Conservation (phyloP, 129 eudicot species). For the Apium graveolens region DNA sequence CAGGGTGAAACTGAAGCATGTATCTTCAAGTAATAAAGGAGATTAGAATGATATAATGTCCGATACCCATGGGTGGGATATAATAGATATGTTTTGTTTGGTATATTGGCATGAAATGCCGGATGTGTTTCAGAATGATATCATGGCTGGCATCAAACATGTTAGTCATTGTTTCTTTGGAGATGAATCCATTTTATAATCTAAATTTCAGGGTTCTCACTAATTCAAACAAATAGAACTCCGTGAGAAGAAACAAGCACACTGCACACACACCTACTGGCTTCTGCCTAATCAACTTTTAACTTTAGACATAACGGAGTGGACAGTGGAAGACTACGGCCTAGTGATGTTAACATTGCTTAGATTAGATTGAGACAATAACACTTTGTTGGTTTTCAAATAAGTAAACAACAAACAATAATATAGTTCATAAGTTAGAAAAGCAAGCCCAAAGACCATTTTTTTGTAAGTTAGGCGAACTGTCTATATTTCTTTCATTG, state of each 20-base stretch:
- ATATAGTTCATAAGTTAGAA: too few species aligned
- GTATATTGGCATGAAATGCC: background rate
- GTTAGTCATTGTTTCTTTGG: background rate
- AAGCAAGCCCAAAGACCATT: background rate
- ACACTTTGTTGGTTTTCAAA: background rate
- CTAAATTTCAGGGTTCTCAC: background rate
- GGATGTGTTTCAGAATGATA: too few species aligned
- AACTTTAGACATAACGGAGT: too few species aligned
- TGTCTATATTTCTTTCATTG: too few species aligned
- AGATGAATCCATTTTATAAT: background rate
- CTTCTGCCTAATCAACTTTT: background rate
- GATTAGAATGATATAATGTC: background rate
- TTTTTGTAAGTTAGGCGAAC: too few species aligned
- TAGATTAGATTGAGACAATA: background rate
- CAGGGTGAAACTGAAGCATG: background rate
- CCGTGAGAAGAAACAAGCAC: background rate
- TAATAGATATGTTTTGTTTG: background rate
- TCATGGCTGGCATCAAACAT: background rate
- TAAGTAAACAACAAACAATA: background rate
- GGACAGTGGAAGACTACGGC: background rate
- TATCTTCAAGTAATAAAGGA: background rate
- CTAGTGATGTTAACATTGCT: background rate
- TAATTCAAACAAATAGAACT: background rate
- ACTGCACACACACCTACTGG: too few species aligned
- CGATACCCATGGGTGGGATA: background rate